These are phyloP conservation scores for Beauveria scarabaeidicola DNA, from an alignment of 2,329 filamentous ascomycete species.

Conservation along the genomic window DNA sequence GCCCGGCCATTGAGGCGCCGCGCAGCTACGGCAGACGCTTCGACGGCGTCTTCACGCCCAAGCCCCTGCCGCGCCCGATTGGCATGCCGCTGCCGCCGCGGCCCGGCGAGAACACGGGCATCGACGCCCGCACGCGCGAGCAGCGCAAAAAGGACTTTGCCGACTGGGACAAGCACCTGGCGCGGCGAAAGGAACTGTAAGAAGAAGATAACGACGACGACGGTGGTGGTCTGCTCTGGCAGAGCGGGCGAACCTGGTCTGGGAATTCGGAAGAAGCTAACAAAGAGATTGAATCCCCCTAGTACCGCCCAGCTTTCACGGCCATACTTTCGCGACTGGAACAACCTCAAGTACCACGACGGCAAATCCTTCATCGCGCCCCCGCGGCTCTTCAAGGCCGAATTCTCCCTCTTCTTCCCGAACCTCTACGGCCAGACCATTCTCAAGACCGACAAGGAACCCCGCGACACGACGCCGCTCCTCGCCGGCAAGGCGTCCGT, in stretches of 20 bases:
- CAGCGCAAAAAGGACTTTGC: conserved; percentile 73
- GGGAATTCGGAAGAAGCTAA: neutral
- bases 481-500: conserved; percentile 68
- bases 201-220: conserved; percentile 14
- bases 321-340: conserved; percentile 95
- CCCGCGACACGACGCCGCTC: conserved; percentile 64
- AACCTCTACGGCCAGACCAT: conserved; percentile 81
- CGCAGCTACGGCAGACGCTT: conserved; percentile 49
- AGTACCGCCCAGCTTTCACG: conserved; percentile 69
- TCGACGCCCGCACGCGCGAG: conserved; percentile 57
- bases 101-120: conserved; percentile 72
- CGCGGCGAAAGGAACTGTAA: conserved; percentile 67
- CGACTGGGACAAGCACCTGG: conserved; percentile 76
- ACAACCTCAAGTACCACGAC: conserved; percentile 69
- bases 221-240: neutral
- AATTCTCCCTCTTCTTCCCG: conserved; percentile 83
- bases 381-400: conserved; percentile 71
- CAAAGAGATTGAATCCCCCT: neutral
- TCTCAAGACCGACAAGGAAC: conserved; percentile 39
- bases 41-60: conserved; percentile 46
- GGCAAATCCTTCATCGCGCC: conserved; percentile 91
- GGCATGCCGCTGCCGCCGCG: conserved; percentile 68
- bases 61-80: conserved; percentile 63
- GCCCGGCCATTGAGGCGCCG: conserved; percentile 48
- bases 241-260: too few species aligned